A percentile compares a stretch with the other conserved stretches of the same genome.
phyloP scores from a whole-genome alignment of 2,329 filamentous ascomycete genomes.

The Orbilia quercus region DNA sequence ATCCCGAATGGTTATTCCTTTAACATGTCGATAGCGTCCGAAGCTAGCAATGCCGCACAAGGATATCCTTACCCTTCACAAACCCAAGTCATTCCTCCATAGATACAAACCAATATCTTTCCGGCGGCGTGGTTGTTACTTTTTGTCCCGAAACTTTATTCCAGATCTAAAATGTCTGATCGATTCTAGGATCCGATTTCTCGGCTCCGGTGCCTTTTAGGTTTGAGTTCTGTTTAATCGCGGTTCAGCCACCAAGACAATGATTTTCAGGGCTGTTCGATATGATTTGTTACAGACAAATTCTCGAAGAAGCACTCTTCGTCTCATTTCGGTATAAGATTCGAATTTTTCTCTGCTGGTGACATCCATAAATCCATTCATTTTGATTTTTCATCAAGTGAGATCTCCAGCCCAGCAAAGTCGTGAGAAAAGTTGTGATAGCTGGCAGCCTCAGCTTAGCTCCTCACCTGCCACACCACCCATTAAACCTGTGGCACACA shows the following conservation, averaged over 20 bases:
- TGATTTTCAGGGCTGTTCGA: constrained; percentile 40
- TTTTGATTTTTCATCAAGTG: too few relatives aligned
- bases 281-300: too few relatives aligned
- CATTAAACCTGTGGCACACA: constrained; percentile 13
- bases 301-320: too few relatives aligned
- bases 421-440: too few relatives aligned
- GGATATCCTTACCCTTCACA: constrained; percentile 11
- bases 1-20: constrained; percentile 26
- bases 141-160: neutral
- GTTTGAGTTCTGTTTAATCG: neutral
- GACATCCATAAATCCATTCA: too few relatives aligned
- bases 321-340: too few relatives aligned
- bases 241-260: neutral
- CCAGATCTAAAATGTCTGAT: neutral
- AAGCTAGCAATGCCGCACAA: constrained; percentile 26
- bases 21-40: constrained; percentile 14
- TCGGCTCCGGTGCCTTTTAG: constrained; percentile 12
- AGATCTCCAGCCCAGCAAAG: too few relatives aligned
- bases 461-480: constrained; percentile 2
- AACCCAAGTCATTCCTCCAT: too few relatives aligned
- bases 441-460: neutral
- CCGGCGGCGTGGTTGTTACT: too few relatives aligned
- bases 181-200: neutral
- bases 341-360: too few relatives aligned
- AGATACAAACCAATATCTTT: too few relatives aligned